Conservation (phyloP, 495 filamentous ascomycete species). For the Chaetomium cochliodes region DNA sequence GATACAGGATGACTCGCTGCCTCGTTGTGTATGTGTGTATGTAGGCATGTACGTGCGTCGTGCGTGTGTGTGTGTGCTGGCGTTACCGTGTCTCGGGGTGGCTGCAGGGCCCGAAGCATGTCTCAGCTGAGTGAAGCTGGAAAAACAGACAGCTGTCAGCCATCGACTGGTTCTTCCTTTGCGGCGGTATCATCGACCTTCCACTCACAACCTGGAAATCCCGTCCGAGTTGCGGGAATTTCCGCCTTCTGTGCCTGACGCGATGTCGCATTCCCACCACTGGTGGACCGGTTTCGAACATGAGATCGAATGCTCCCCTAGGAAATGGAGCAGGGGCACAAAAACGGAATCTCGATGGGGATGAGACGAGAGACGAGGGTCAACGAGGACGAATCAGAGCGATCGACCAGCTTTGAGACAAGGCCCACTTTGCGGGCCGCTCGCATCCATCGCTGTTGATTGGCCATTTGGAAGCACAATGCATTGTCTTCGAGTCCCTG, state of each 20-base stretch:
- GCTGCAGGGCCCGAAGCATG: neutral
- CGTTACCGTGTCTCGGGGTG: neutral
- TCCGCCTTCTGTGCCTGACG: neutral
- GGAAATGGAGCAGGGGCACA: neutral
- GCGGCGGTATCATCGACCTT: neutral
- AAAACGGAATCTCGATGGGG: neutral
- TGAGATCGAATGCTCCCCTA: conserved; percentile 6
- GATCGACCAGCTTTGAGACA: conserved; percentile 7
- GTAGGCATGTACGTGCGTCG: neutral
- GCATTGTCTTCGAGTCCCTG: neutral
- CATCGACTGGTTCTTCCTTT: neutral
- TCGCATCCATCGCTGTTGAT: neutral
- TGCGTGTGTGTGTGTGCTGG: neutral
- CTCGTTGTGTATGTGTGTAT: too few relatives aligned
- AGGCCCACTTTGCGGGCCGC: conserved; percentile 4
- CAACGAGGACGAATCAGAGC: neutral
- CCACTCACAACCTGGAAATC: neutral
- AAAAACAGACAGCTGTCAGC: neutral
- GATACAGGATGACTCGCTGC: neutral
- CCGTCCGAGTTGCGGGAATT: neutral
- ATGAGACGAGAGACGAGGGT: neutral
- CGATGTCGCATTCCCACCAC: neutral
- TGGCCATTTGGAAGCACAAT: conserved; percentile 6
- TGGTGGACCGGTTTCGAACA: conserved; percentile 4
- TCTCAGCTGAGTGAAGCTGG: conserved; percentile 1